phyloP scores from a whole-genome alignment of 2,329 filamentous ascomycete species.

The Nothophoma quercina region DNA sequence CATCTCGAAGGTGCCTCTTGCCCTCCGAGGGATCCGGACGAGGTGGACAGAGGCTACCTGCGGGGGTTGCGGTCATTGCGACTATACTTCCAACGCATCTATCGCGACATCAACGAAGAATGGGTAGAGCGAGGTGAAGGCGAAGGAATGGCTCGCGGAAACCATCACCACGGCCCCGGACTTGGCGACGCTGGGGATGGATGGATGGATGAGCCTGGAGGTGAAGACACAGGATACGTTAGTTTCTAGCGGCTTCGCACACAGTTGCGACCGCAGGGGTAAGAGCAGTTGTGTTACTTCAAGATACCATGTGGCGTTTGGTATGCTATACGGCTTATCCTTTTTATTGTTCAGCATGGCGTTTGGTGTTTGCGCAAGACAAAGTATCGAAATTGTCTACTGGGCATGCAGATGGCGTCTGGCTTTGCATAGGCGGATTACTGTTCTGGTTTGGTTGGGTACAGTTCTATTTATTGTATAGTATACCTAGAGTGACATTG shows the following conservation, averaged over 20 bases:
- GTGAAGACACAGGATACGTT: slow-evolving; percentile 48
- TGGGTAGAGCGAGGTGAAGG: slow-evolving; percentile 55
- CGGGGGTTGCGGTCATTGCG: slow-evolving; percentile 80
- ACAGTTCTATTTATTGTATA: slow-evolving; percentile 5
- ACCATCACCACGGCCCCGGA: slow-evolving; percentile 43
- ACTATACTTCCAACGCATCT: slow-evolving; percentile 86
- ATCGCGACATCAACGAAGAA: slow-evolving; percentile 71
- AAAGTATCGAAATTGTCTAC: slow-evolving; percentile 16
- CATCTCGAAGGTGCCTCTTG: slow-evolving; percentile 67
- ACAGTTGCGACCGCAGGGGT: not conserved
- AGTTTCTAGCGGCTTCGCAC: slow-evolving; percentile 38
- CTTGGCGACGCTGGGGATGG: slow-evolving; percentile 40
- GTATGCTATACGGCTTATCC: slow-evolving; percentile 9
- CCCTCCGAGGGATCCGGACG: slow-evolving; percentile 80
- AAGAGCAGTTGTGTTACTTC: not conserved
- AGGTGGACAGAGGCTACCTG: slow-evolving; percentile 88
- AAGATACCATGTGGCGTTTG: slow-evolving; percentile 8
- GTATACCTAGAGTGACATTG: slow-evolving; percentile 7
- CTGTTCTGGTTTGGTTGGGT: not conserved
- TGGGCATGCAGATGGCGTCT: slow-evolving; percentile 15
- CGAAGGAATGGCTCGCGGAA: slow-evolving; percentile 46
- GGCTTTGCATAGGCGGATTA: slow-evolving; percentile 4
- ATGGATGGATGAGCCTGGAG: slow-evolving; percentile 46
- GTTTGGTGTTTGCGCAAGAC: slow-evolving; percentile 21
- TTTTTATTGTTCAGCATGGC: slow-evolving; percentile 9